phyloP scores from a whole-genome alignment of 2,329 filamentous ascomycete genomes.

The Aureobasidium sp. region DNA sequence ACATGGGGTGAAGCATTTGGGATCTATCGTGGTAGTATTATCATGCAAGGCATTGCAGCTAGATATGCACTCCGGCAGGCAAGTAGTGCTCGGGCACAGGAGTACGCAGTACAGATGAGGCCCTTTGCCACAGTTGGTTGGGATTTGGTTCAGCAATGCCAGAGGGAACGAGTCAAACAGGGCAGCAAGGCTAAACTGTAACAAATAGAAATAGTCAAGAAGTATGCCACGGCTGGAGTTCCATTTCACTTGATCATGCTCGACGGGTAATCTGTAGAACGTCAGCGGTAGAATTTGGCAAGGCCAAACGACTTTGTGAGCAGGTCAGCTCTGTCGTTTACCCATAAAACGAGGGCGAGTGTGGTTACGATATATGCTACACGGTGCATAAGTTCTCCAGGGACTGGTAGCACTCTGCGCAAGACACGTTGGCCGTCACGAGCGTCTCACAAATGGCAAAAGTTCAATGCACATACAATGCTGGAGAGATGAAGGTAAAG shows the following conservation, averaged over 20 bases:
- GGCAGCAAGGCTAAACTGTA: slow-evolving; percentile 31
- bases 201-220: not conserved
- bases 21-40: slow-evolving; percentile 51
- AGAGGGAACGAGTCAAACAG: slow-evolving; percentile 20
- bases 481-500: not conserved
- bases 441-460: not conserved
- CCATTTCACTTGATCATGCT: not conserved
- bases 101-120: slow-evolving; percentile 60
- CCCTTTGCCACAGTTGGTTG: slow-evolving; percentile 74
- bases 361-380: not conserved
- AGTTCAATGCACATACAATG: not conserved
- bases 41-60: slow-evolving; percentile 87
- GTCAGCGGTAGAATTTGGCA: not conserved
- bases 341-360: not conserved
- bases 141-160: slow-evolving; percentile 52
- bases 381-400: not conserved
- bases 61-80: slow-evolving; percentile 73
- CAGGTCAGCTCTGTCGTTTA: too few species aligned
- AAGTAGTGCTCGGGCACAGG: slow-evolving; percentile 71
- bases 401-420: not conserved
- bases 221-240: not conserved
- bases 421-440: not conserved
- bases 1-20: slow-evolving; percentile 59
- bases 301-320: not conserved
- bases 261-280: not conserved